Percentiles rank a stretch among this genome's conserved stretches.
These are phyloP conservation scores for Oryza glaberrima DNA, from an alignment of 176 grass and related monocot genomes.

Conservation along the genomic window DNA sequence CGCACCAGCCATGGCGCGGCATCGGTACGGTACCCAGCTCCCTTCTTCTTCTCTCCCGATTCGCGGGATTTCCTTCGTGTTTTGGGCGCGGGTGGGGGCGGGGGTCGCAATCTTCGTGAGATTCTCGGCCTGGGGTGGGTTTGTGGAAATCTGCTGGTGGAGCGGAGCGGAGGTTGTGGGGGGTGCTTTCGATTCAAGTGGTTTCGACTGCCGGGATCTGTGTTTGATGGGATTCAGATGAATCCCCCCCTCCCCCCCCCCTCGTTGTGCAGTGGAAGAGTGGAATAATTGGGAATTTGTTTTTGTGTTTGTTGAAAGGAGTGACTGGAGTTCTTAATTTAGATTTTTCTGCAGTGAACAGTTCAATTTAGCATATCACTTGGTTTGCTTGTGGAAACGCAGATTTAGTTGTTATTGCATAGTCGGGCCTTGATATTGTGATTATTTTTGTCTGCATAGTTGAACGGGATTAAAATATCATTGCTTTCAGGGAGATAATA, in stretches of 20 bases:
- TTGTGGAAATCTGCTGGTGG: background rate
- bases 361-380: background rate
- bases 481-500: background rate
- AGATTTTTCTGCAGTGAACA: background rate
- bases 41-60: background rate
- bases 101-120: background rate
- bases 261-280: background rate
- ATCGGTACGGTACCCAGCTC: slow-evolving; percentile 72
- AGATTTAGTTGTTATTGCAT: background rate
- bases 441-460: background rate
- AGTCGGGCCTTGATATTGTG: background rate
- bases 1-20: slow-evolving; percentile 57
- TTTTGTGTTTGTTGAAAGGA: background rate
- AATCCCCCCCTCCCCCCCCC: background rate
- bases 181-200: background rate
- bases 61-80: background rate
- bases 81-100: background rate
- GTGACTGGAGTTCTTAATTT: background rate
- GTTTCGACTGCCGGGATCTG: background rate
- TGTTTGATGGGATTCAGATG: background rate
- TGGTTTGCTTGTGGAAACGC: background rate
- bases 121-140: background rate
- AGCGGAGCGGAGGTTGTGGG: background rate
- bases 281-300: no score
- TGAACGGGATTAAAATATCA: background rate